These are phyloP conservation scores for Blastocystis sp. DNA, from an alignment of 352 stramenopile species.

Conservation along the genomic window DNA sequence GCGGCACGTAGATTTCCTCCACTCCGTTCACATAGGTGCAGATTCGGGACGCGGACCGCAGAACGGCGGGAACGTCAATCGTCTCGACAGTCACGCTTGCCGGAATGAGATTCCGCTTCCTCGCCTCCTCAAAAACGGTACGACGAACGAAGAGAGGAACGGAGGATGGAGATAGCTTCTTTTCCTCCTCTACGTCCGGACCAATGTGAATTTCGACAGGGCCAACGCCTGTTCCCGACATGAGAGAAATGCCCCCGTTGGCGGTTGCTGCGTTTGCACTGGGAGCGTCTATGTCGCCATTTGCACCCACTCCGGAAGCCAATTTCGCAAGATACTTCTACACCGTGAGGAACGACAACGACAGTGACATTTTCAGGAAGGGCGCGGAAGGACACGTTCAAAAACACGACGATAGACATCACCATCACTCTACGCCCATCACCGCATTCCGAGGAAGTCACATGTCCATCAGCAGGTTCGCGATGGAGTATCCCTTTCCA, in stretches of 20 bases:
- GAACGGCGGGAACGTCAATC: conserved; percentile 15
- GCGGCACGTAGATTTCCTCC: conserved; percentile 20
- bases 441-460: neutral
- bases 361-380: conserved; percentile 19
- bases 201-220: neutral
- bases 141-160: conserved; percentile 21
- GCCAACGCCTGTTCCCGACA: neutral
- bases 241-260: neutral
- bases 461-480: conserved; percentile 52
- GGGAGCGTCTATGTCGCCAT: neutral
- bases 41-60: conserved; percentile 21
- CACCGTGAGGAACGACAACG: neutral
- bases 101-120: neutral
- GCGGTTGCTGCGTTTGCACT: neutral
- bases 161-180: neutral
- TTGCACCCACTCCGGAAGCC: neutral
- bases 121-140: conserved; percentile 19
- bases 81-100: neutral
- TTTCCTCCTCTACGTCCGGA: neutral
- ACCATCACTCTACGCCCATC: conserved; percentile 26
- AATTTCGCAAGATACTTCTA: conserved; percentile 4
- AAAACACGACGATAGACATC: conserved; percentile 47
- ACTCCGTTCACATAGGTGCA: neutral
- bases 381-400: conserved; percentile 30
- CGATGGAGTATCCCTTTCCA: conserved; percentile 26